Conservation (phyloP, 768 basidiomycete genomes). For the Butyriboletus loyo region DNA sequence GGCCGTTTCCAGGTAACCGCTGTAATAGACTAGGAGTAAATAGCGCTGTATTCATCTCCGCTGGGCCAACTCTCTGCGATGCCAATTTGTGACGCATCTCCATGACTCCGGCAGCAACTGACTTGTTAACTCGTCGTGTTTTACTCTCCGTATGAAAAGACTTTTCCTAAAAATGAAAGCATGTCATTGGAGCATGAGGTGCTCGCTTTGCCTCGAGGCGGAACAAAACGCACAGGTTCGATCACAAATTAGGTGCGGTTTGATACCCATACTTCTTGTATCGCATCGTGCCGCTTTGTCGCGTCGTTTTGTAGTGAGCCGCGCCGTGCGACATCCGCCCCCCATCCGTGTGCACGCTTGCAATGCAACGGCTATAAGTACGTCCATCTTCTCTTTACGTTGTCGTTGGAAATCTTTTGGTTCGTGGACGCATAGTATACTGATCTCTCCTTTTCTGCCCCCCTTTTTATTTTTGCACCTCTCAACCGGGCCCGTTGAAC, state of each 20-base stretch:
- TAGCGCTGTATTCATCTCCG: too few species aligned
- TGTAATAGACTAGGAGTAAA: too few species aligned
- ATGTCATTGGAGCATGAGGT: slow-evolving; percentile 2
- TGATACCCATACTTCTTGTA: not conserved
- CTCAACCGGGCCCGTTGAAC: slow-evolving; percentile 22
- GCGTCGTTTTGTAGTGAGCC: slow-evolving; percentile 1
- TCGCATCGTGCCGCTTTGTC: not conserved
- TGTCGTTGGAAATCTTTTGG: not conserved
- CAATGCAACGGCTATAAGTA: slow-evolving; percentile 18
- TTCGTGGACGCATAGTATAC: not conserved
- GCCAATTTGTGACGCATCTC: too few species aligned
- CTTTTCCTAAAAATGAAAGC: too few species aligned
- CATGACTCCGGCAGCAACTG: too few species aligned
- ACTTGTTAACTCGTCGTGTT: too few species aligned
- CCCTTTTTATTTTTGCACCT: slow-evolving; percentile 5
- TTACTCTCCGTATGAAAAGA: too few species aligned
- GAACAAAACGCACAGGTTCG: slow-evolving; percentile 1
- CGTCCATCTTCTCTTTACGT: not conserved
- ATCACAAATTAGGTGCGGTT: slow-evolving; percentile 3
- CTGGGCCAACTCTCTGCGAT: too few species aligned
- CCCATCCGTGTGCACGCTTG: slow-evolving; percentile 14
- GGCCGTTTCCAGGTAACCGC: too few species aligned
- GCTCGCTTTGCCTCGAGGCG: slow-evolving; percentile 15
- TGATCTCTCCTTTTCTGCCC: not conserved
- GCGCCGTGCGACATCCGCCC: slow-evolving; percentile 16